Conservation (phyloP, 164 flowering plant genomes). For the Kingdonia uniflora region DNA sequence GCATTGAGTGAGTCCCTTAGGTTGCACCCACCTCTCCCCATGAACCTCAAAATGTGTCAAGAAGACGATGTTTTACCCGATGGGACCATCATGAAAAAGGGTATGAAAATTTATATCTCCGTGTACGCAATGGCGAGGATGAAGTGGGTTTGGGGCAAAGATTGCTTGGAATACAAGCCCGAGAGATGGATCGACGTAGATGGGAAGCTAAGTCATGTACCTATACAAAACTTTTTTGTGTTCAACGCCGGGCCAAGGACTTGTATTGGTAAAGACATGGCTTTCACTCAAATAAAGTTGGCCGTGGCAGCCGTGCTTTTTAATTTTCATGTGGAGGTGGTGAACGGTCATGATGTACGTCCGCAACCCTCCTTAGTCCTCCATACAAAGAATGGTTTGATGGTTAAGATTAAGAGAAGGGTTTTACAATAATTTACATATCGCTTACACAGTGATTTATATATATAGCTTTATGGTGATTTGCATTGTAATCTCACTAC, state of each 20-base stretch:
- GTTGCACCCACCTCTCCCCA: conserved; percentile 1
- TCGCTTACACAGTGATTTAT: no score
- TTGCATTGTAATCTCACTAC: no score
- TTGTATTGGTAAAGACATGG: conserved; percentile 35
- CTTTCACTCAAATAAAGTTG: conserved; percentile 25
- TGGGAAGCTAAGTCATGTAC: conserved; percentile 3
- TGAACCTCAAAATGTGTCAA: neutral
- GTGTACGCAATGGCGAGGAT: conserved; percentile 3
- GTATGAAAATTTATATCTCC: neutral
- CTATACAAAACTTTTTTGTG: conserved; percentile 19
- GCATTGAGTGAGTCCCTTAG: neutral
- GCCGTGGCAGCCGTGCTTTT: conserved; percentile 21
- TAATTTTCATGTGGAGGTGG: conserved; percentile 18
- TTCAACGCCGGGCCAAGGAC: conserved; percentile 38
- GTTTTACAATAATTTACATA: neutral
- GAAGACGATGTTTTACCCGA: neutral
- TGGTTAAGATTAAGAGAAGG: conserved; percentile 19
- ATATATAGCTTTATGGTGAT: no score
- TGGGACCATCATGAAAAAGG: neutral
- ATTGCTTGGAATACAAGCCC: neutral
- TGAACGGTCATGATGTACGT: conserved; percentile 24
- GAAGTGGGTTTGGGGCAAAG: conserved; percentile 6
- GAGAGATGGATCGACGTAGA: conserved; percentile 4
- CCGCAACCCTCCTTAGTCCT: conserved; percentile 14
- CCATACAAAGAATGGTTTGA: conserved; percentile 20